phyloP scores from a whole-genome alignment of 2,329 filamentous ascomycete species.

The Aspergillus jensenii region DNA sequence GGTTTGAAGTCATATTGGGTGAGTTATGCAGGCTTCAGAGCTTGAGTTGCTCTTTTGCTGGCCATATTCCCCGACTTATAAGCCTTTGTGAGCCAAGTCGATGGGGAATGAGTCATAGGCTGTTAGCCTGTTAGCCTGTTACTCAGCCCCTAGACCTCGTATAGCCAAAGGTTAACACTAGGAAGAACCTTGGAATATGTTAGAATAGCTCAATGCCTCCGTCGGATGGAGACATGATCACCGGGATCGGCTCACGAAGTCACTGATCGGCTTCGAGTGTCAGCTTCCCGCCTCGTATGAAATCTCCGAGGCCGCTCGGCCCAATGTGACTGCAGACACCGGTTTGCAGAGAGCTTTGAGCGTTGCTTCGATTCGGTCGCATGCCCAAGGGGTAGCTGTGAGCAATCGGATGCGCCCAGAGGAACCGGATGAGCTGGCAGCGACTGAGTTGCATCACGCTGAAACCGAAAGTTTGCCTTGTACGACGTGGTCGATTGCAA shows the following conservation, averaged over 20 bases:
- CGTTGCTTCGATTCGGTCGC: constrained; percentile 35
- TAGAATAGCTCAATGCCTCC: background rate
- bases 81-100: background rate
- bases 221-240: background rate
- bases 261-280: constrained; percentile 23
- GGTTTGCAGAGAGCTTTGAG: constrained; percentile 18
- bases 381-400: constrained; percentile 32
- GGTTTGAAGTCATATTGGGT: background rate
- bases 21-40: background rate
- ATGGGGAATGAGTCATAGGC: constrained; percentile 5
- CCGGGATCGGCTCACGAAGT: constrained; percentile 16
- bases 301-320: constrained; percentile 20
- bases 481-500: constrained; percentile 18
- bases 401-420: constrained; percentile 30
- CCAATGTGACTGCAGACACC: constrained; percentile 19
- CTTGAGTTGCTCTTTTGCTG: background rate
- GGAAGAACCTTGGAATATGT: too few relatives aligned
- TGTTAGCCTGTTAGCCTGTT: background rate
- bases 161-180: background rate
- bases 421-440: constrained; percentile 23
- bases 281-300: constrained; percentile 19
- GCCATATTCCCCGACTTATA: background rate
- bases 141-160: background rate
- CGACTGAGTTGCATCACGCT: constrained; percentile 23
- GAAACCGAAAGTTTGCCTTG: constrained; percentile 18